Conservation (phyloP, 2,329 filamentous ascomycete species). For the Colletotrichum sp. region DNA sequence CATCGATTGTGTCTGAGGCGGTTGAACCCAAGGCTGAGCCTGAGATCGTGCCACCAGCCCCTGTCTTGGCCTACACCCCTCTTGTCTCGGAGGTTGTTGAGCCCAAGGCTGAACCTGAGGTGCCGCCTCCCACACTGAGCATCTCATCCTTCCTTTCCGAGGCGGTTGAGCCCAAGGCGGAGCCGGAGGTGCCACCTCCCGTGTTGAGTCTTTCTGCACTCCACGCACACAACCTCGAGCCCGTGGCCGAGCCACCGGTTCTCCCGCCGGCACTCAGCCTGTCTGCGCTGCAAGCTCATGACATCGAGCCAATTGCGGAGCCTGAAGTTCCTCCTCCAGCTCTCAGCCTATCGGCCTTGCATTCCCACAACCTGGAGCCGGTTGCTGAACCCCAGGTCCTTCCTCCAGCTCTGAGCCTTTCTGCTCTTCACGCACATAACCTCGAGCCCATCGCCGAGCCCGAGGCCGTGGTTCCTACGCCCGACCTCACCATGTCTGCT, state of each 20-base stretch:
- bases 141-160: slow-evolving; percentile 42
- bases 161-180: slow-evolving; percentile 41
- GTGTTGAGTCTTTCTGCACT: slow-evolving; percentile 22
- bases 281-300: slow-evolving; percentile 33
- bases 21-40: slow-evolving; percentile 38
- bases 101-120: slow-evolving; percentile 32
- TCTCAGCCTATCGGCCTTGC: slow-evolving; percentile 26
- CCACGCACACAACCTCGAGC: slow-evolving; percentile 15
- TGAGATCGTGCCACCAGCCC: slow-evolving; percentile 15
- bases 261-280: slow-evolving; percentile 27
- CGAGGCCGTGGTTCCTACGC: slow-evolving; percentile 28
- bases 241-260: slow-evolving; percentile 29
- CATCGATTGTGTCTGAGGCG: slow-evolving; percentile 31
- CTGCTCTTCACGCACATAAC: slow-evolving; percentile 31
- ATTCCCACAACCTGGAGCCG: slow-evolving; percentile 30
- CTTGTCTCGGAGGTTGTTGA: slow-evolving; percentile 48
- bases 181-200: slow-evolving; percentile 17
- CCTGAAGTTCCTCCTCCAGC: slow-evolving; percentile 22
- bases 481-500: slow-evolving; percentile 31
- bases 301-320: slow-evolving; percentile 30
- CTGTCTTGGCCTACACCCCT: slow-evolving; percentile 38
- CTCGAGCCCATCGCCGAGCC: slow-evolving; percentile 34
- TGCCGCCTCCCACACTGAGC: slow-evolving; percentile 31
- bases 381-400: slow-evolving; percentile 24
- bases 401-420: slow-evolving; percentile 34